Evolutionary conservation across 2,329 filamentous ascomycete species (phyloP).

Genomic region (Orbilia oligospora): DNA sequence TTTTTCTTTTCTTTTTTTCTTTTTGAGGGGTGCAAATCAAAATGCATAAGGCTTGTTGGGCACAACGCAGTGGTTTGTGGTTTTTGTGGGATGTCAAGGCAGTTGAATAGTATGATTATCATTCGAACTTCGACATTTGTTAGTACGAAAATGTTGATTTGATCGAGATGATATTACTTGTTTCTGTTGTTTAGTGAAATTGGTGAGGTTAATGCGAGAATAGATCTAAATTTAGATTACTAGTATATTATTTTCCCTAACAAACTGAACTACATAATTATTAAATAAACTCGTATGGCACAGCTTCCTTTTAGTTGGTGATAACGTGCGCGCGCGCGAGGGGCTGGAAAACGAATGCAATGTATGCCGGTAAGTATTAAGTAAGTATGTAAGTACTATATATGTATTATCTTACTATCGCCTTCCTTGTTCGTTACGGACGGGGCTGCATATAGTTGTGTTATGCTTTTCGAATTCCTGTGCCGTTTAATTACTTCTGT

Average conservation of each 20-base stretch:
- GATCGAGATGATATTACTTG: background rate
- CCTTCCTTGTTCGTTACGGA: conserved; percentile 20
- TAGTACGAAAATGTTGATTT: background rate
- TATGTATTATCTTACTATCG: conserved; percentile 3
- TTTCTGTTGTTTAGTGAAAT: background rate
- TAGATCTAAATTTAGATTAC: conserved; percentile 9
- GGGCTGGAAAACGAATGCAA: no score
- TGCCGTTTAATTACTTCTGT: conserved; percentile 8
- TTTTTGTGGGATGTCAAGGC: conserved; percentile 15
- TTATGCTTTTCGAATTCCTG: conserved; percentile 20
- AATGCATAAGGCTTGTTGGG: conserved; percentile 35
- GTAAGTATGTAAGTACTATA: no score
- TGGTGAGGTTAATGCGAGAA: background rate
- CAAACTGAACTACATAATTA: background rate
- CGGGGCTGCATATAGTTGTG: conserved; percentile 14
- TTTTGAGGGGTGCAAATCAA: background rate
- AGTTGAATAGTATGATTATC: no score
- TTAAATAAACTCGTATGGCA: conserved; percentile 4
- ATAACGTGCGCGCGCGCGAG: background rate
- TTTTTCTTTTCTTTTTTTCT: background rate
- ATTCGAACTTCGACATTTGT: no score
- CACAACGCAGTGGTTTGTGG: conserved; percentile 34
- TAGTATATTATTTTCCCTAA: background rate
- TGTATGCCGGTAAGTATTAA: no score
- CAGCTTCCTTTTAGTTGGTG: conserved; percentile 5